Percentiles rank a stretch among this genome's conserved stretches.
phyloP scores from a whole-genome alignment of 345 rosid species.

The Luvunga scandens region DNA sequence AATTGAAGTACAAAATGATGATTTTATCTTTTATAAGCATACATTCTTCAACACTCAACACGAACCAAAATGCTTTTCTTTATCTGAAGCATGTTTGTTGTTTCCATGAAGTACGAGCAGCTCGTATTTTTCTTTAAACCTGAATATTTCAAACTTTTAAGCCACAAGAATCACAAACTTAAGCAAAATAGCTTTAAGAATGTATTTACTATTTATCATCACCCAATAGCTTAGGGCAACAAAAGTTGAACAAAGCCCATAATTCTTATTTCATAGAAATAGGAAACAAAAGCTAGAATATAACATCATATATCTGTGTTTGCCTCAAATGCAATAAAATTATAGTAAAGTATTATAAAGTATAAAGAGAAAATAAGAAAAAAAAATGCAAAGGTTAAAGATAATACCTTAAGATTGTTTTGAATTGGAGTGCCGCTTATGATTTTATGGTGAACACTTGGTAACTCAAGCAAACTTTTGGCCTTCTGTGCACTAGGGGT shows the following conservation, averaged over 20 bases:
- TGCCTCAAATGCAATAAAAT: constrained; percentile 7
- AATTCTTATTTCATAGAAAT: constrained; percentile 56
- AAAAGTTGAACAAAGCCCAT: constrained; percentile 94
- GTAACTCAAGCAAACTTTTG: constrained; percentile 91
- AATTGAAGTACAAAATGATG: no score
- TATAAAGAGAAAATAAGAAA: not conserved
- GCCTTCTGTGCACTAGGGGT: constrained; percentile 96
- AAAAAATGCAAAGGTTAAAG: constrained; percentile 12
- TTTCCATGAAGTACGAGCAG: constrained; percentile 74
- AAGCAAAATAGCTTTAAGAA: constrained; percentile 15
- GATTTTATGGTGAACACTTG: constrained; percentile 79
- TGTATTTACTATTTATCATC: constrained; percentile 70
- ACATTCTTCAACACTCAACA: no score
- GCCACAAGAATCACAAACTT: constrained; percentile 21
- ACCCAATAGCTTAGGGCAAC: constrained; percentile 81
- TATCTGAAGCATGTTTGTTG: constrained; percentile 83
- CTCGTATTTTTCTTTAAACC: constrained; percentile 84
- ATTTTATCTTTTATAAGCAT: no score
- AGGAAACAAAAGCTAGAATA: not conserved
- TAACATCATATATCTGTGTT: not conserved
- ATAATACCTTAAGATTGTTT: constrained; percentile 86
- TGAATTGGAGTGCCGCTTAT: constrained; percentile 96
- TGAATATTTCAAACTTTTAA: constrained; percentile 25
- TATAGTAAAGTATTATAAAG: no score
- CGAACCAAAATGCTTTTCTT: constrained; percentile 89